Evolutionary conservation across 2,329 filamentous ascomycete genomes (phyloP).

Genomic region (Neonectria neomacrospora): DNA sequence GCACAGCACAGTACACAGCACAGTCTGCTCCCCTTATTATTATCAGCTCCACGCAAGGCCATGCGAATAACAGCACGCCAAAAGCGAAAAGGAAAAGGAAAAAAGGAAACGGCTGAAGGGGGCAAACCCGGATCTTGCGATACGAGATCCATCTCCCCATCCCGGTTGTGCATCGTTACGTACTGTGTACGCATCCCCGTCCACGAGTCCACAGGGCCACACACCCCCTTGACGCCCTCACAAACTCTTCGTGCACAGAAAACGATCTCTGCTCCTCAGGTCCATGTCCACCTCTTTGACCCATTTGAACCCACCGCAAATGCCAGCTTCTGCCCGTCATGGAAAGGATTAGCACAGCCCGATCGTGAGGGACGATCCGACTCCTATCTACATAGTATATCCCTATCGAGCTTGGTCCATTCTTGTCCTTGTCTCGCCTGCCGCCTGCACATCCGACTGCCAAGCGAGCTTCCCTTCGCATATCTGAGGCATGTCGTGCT

Average conservation of each 20-base stretch:
- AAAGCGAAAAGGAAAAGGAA: neutral
- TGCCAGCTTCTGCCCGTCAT: conserved; percentile 30
- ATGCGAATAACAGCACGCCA: neutral
- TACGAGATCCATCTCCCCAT: conserved; percentile 8
- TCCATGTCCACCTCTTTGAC: conserved; percentile 14
- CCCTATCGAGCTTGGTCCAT: conserved; percentile 22
- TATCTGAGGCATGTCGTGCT: neutral
- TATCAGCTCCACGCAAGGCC: neutral
- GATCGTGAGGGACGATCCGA: conserved; percentile 33
- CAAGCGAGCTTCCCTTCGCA: conserved; percentile 10
- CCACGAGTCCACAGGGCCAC: conserved; percentile 7
- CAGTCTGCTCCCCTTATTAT: neutral
- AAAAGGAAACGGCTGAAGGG: neutral
- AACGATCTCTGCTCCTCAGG: conserved; percentile 16
- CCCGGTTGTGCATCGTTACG: conserved; percentile 17
- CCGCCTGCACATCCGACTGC: conserved; percentile 3
- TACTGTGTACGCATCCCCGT: conserved; percentile 7
- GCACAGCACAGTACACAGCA: neutral
- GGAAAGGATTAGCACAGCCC: conserved; percentile 37
- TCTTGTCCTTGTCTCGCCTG: conserved; percentile 7
- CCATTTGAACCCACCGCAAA: conserved; percentile 26
- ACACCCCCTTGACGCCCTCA: conserved; percentile 6
- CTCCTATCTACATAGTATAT: too few relatives aligned
- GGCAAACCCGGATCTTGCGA: neutral
- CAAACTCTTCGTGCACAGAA: conserved; percentile 9